Percentiles rank a stretch among this genome's conserved stretches.
Conservation (phyloP, 768 basidiomycete species). For the Candolleomyces efflorescens region DNA sequence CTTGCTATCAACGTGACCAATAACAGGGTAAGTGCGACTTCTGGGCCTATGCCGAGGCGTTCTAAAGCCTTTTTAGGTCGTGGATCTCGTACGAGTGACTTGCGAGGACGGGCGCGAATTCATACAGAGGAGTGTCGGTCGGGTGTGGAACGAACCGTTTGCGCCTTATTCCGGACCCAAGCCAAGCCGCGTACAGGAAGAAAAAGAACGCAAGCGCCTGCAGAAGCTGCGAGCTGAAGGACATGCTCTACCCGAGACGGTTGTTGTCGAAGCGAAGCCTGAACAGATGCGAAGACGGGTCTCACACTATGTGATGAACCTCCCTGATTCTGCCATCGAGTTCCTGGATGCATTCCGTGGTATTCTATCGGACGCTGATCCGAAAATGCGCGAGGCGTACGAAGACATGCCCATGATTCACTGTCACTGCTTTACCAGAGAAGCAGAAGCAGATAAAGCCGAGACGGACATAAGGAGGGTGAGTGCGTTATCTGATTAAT, state of each 20-base stretch:
- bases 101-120: slow-evolving; percentile 88
- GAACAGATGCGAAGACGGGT: slow-evolving; percentile 45
- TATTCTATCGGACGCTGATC: slow-evolving; percentile 40
- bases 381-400: slow-evolving; percentile 43
- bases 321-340: slow-evolving; percentile 86
- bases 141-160: slow-evolving; percentile 64
- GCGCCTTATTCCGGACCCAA: slow-evolving; percentile 48
- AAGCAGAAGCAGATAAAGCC: slow-evolving; percentile 59
- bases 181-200: slow-evolving; percentile 41
- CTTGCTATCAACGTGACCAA: slow-evolving; percentile 63
- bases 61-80: slow-evolving; percentile 46
- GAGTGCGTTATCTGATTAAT: slow-evolving; percentile 21
- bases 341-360: slow-evolving; percentile 90
- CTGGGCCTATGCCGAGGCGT: neutral
- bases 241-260: slow-evolving; percentile 6
- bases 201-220: slow-evolving; percentile 33
- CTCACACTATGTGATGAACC: slow-evolving; percentile 95
- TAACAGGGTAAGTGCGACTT: slow-evolving; percentile 60
- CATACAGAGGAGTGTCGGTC: slow-evolving; percentile 56
- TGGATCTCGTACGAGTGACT: slow-evolving; percentile 60
- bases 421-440: slow-evolving; percentile 94
- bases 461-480: slow-evolving; percentile 80
- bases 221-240: slow-evolving; percentile 22
- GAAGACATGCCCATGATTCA: slow-evolving; percentile 85
- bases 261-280: slow-evolving; percentile 9